These are phyloP conservation scores for Gossypium thurberi DNA, from an alignment of 345 rosid species.

Conservation along the genomic window DNA sequence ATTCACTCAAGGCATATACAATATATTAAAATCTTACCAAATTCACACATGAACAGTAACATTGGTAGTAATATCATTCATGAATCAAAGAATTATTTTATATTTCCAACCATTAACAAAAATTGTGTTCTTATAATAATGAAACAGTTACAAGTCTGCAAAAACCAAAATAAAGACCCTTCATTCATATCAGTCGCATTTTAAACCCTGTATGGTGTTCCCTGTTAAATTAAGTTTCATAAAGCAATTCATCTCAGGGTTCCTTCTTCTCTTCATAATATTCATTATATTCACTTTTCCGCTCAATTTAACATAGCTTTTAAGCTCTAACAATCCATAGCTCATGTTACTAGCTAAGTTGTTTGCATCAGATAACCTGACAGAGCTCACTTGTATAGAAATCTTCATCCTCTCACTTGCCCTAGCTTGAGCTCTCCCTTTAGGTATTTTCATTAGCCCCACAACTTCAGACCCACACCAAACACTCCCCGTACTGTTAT, in stretches of 20 bases:
- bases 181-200: constrained; percentile 16
- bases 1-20: no score
- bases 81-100: background rate
- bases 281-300: constrained; percentile 32
- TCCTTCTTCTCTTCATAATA: constrained; percentile 23
- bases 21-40: background rate
- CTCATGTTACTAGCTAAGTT: constrained; percentile 25
- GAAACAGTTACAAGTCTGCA: background rate
- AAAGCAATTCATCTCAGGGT: constrained; percentile 36
- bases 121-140: background rate
- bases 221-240: constrained; percentile 29
- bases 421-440: constrained; percentile 29
- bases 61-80: background rate
- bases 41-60: background rate
- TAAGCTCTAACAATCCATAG: constrained; percentile 35
- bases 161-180: background rate
- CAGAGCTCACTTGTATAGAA: constrained; percentile 21
- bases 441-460: constrained; percentile 24
- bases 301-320: constrained; percentile 19
- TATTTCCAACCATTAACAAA: background rate
- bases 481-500: constrained; percentile 18
- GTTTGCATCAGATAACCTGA: background rate
- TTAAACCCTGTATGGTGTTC: constrained; percentile 18
- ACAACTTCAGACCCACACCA: constrained; percentile 15
- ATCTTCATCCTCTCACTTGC: constrained; percentile 19